These are phyloP conservation scores for Calocera cornea DNA, from an alignment of 768 basidiomycete genomes.

Conservation along the genomic window DNA sequence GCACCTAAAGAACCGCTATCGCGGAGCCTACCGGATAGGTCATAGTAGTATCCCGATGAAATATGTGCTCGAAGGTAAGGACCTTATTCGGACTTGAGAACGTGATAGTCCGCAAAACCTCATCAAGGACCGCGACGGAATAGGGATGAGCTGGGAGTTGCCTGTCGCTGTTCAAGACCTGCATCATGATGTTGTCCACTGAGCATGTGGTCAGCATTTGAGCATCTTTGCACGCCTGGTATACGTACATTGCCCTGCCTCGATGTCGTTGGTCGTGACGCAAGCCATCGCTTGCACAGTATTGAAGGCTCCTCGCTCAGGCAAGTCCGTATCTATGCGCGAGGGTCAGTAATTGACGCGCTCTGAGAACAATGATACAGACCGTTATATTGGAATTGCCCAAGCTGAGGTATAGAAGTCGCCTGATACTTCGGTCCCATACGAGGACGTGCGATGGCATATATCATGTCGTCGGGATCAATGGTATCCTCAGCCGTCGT, in stretches of 20 bases:
- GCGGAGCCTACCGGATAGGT: constrained; percentile 20
- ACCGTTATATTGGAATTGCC: constrained; percentile 3
- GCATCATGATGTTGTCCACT: background rate
- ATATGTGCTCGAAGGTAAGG: background rate
- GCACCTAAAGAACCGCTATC: constrained; percentile 12
- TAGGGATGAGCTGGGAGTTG: constrained; percentile 1
- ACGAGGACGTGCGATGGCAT: constrained; percentile 85
- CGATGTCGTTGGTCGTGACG: background rate
- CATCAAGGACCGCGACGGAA: background rate
- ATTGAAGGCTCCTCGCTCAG: background rate
- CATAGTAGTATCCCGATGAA: constrained; percentile 1
- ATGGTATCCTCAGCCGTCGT: constrained; percentile 81
- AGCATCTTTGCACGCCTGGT: background rate
- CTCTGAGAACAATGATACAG: background rate
- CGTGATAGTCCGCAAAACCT: background rate
- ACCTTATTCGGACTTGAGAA: background rate
- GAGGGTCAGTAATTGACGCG: background rate
- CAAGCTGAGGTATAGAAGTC: constrained; percentile 20
- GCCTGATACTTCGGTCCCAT: constrained; percentile 79
- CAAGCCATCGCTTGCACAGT: background rate
- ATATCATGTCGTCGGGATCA: constrained; percentile 96
- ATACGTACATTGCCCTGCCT: background rate
- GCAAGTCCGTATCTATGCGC: background rate
- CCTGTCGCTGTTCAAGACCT: background rate
- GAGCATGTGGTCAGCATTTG: background rate